A percentile compares a stretch with the other conserved stretches of the same genome.
Conservation (phyloP, 805 yeast species). For the Naumovozyma baii region DNA sequence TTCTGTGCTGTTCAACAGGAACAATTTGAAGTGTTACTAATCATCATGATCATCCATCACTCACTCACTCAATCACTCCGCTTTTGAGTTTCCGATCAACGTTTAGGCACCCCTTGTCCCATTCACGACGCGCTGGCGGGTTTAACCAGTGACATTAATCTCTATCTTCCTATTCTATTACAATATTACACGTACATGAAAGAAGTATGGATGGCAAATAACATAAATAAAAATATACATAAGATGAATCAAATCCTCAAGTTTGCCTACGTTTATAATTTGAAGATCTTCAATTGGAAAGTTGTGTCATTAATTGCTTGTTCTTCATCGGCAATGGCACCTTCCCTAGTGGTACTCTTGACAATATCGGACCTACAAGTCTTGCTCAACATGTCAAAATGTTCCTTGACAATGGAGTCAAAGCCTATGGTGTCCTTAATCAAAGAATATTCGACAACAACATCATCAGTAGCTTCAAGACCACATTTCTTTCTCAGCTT, state of each 20-base stretch:
- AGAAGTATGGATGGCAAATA: not conserved
- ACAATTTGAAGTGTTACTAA: too few relatives aligned
- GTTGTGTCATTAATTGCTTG: slow-evolving; percentile 72
- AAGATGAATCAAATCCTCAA: too few relatives aligned
- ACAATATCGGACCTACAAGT: slow-evolving; percentile 53
- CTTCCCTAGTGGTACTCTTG: slow-evolving; percentile 34
- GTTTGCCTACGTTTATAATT: slow-evolving; percentile 33
- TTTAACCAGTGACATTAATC: not conserved
- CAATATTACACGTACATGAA: not conserved
- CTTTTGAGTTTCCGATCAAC: not conserved
- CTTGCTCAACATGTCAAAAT: slow-evolving; percentile 63
- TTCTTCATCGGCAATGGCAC: slow-evolving; percentile 77
- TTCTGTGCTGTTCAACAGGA: too few relatives aligned
- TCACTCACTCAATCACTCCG: too few relatives aligned
- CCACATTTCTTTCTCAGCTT: slow-evolving; percentile 95
- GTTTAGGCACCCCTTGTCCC: not conserved
- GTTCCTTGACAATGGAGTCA: slow-evolving; percentile 49
- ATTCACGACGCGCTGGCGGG: too few relatives aligned
- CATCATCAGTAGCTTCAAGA: slow-evolving; percentile 90
- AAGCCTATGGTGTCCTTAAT: slow-evolving; percentile 54
- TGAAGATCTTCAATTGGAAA: slow-evolving; percentile 69
- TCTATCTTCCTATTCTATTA: not conserved
- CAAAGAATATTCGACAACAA: slow-evolving; percentile 70
- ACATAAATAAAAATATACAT: not conserved
- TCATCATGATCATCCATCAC: too few relatives aligned